A percentile compares a stretch with the other conserved stretches of the same genome.
Conservation (phyloP, 495 filamentous ascomycete genomes). For the Hypoxylon intermedium region DNA sequence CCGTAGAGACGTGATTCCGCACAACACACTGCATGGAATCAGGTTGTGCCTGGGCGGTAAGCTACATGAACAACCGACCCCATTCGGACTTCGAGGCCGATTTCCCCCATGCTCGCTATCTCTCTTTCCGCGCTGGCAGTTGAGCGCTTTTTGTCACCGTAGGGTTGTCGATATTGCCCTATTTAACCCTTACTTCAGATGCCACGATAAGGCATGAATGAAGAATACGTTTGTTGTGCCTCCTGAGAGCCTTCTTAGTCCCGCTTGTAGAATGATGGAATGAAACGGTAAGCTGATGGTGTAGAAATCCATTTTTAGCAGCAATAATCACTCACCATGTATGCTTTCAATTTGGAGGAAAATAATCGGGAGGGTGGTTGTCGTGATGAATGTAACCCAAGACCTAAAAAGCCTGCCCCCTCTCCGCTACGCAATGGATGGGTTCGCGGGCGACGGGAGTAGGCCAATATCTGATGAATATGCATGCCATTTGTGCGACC, state of each 20-base stretch:
- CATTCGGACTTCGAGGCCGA: slow-evolving; percentile 26
- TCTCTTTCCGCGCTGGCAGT: slow-evolving; percentile 10
- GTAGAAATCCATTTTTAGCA: slow-evolving; percentile 20
- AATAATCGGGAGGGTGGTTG: slow-evolving; percentile 32
- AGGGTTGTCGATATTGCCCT: too few species aligned
- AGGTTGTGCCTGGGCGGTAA: slow-evolving; percentile 44
- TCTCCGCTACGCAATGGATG: slow-evolving; percentile 16
- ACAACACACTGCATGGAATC: slow-evolving; percentile 36
- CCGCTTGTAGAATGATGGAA: neutral
- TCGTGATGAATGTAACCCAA: slow-evolving; percentile 35
- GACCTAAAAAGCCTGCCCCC: slow-evolving; percentile 5
- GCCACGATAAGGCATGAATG: neutral
- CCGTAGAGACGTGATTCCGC: slow-evolving; percentile 36
- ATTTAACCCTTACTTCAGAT: neutral
- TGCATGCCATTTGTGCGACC: slow-evolving; percentile 28
- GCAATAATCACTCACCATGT: slow-evolving; percentile 10
- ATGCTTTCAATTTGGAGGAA: slow-evolving; percentile 29
- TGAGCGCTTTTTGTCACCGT: slow-evolving; percentile 7
- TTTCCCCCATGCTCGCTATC: slow-evolving; percentile 9
- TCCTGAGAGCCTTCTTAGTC: neutral
- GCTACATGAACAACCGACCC: slow-evolving; percentile 15
- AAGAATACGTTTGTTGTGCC: neutral
- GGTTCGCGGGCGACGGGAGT: slow-evolving; percentile 31
- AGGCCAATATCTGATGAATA: slow-evolving; percentile 34
- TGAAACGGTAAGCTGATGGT: slow-evolving; percentile 13